Evolutionary conservation across 2,329 filamentous ascomycete species (phyloP), one percentile per base, ranked within the genome.

Genomic region (Botrytis aclada): DNA sequence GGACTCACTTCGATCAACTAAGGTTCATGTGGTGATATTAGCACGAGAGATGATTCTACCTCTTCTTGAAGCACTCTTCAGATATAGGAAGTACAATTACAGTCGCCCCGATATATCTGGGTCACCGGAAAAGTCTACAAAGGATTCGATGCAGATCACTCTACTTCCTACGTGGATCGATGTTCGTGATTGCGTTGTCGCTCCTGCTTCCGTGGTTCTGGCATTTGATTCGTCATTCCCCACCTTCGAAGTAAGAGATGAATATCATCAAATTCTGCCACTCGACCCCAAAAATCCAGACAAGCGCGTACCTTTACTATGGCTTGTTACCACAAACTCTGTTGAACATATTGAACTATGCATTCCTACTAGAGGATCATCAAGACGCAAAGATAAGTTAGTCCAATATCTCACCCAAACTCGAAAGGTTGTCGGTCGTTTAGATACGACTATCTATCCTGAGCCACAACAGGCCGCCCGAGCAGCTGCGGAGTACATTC

Each of bases 1-100:
- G 43, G 81, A 85, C 32, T 77, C 80, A 14, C 78, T 89, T 18
- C 77, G 79, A n/a, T 79, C 81, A 25, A 79, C 81, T 20, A 82
- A 85, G 18, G 84, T 83, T 54, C 86, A 84, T 51, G 79, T 91
- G 12, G 80, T 89, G 22, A 84, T 91, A 37, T 77, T 91, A 18
- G 86, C 84, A 14, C 85, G 85, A 32, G 83, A 84, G 16, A 82
- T 83, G 43, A 81, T 88, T 10, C 80, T 88, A 58, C 84, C 86
- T 43, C 84, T 90, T 45, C 81, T 91, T 2, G 84, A 85, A 74
- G 82, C 85, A 10, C 75, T 90, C 25, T 81, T 88, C 5, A 80
- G 83, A 65, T 79, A 81, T 1, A 81, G 84, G 51, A 80, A 78
- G 20, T 83, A 83, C 75, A 76, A 79, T 58, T 81, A 80, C 75